Base-by-base conservation (phyloP, 192 early-diverging fungal genomes). In the Coemansia sp. region DNA sequence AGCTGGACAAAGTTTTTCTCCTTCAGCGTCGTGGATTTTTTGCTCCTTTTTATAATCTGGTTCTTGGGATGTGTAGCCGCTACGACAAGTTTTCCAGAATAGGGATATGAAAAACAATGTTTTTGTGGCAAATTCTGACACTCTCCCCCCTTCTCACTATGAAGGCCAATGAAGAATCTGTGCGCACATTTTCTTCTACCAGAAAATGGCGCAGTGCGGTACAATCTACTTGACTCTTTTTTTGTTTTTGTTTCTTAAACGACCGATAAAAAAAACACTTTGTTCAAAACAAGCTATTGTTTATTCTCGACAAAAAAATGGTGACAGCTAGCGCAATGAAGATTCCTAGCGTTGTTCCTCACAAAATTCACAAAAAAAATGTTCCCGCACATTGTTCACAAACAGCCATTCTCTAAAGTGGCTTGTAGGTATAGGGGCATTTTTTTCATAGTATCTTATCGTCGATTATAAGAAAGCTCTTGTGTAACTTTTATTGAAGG, bases 1-100 rank as follows among this genome's bases (percentile, higher is more conserved):
- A 25, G 48, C 55, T 53, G 55, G 60, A 62, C 63, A 55, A 13
- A 38, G 53, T 8, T 59, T 5, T n/a, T n/a, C n/a, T n/a, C n/a
- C n/a, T n/a, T n/a, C n/a, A n/a, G n/a, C n/a, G n/a, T n/a, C n/a
- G n/a, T n/a, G n/a, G n/a, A n/a, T n/a, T 55, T 23, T 26, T 23
- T 23, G 26, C 6, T 21, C 52, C 52, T 55, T 55, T 55, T 33
- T 55, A 41, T n/a, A 31, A 31, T 31, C n/a, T n/a, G n/a, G 31
- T 31, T 31, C 31, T 31, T 31, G 1, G 31, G 52, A 4, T 13
- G 52, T 11, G 28, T 45, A 16, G 20, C 5, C 43, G 43, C 58
- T 59, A 38, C 34, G n/a, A 38, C 58, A 59, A 48, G 52, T 12
- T 31, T 31, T 55, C 26, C 52, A 55, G 52, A 55, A 55, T 26